These are phyloP conservation scores for Boletus subparvulus DNA, from an alignment of 768 basidiomycete species.

Conservation along the genomic window DNA sequence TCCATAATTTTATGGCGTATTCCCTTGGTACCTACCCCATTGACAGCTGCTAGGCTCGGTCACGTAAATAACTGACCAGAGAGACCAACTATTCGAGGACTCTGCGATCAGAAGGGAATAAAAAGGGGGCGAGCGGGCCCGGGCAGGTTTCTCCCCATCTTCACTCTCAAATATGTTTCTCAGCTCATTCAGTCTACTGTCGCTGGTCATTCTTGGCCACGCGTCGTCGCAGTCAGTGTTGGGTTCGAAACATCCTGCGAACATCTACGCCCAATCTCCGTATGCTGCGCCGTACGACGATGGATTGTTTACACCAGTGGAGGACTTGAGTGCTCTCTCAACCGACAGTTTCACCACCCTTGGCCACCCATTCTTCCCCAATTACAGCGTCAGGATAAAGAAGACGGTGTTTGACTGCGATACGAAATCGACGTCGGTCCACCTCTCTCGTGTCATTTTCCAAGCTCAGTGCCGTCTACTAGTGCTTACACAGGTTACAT, in stretches of 20 bases:
- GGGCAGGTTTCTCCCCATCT: background rate
- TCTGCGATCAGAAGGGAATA: background rate
- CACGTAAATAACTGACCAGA: background rate
- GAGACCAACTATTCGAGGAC: background rate
- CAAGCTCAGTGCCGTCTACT: constrained; percentile 18
- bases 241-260: constrained; percentile 3
- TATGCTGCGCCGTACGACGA: constrained; percentile 14
- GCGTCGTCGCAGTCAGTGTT: constrained; percentile 24
- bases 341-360: constrained; percentile 36
- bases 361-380: constrained; percentile 42
- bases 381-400: constrained; percentile 41
- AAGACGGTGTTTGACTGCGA: constrained; percentile 28
- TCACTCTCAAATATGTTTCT: background rate
- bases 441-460: background rate
- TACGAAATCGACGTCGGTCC: constrained; percentile 31
- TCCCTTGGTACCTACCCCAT: too few species aligned
- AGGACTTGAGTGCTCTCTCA: constrained; percentile 26
- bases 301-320: constrained; percentile 33
- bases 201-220: constrained; percentile 9
- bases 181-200: constrained; percentile 14
- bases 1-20: too few species aligned
- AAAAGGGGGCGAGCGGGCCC: background rate
- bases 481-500: constrained; percentile 67
- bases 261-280: background rate
- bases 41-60: background rate